These are phyloP conservation scores for Globisporangium nodosum DNA, from an alignment of 352 stramenopile genomes.

Conservation along the genomic window DNA sequence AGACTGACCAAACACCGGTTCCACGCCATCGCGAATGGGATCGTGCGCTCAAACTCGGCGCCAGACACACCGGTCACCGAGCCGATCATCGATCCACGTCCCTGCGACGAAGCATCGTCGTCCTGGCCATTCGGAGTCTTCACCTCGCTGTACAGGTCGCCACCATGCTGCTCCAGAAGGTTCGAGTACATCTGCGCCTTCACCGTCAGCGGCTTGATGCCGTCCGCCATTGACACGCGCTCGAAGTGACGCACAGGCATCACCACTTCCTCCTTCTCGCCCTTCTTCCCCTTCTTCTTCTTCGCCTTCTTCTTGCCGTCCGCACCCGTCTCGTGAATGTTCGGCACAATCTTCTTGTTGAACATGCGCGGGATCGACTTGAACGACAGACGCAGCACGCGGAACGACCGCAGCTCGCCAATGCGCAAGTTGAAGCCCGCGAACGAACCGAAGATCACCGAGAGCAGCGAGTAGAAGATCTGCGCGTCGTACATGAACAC, in stretches of 20 bases:
- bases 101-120: constrained; percentile 41
- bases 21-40: constrained; percentile 86
- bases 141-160: constrained; percentile 52
- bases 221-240: constrained; percentile 77
- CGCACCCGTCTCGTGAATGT: constrained; percentile 57
- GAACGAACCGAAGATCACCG: constrained; percentile 74
- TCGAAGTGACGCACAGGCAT: constrained; percentile 80
- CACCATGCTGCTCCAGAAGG: constrained; percentile 48
- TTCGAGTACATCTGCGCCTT: constrained; percentile 83
- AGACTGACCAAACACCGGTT: constrained; percentile 74
- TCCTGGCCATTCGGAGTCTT: constrained; percentile 61
- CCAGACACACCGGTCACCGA: constrained; percentile 75
- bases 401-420: constrained; percentile 80
- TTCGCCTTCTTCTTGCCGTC: constrained; percentile 66
- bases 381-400: constrained; percentile 75
- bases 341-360: constrained; percentile 86
- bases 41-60: constrained; percentile 79
- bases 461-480: constrained; percentile 83
- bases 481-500: constrained; percentile 86
- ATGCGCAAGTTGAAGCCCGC: constrained; percentile 84
- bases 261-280: constrained; percentile 45
- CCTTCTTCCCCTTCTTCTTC: constrained; percentile 70
- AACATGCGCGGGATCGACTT: constrained; percentile 85
- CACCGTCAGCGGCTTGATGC: constrained; percentile 73
- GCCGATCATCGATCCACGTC: constrained; percentile 48